Evolutionary conservation across 1,284 basidiomycete genomes (phyloP).

Genomic region (Leccinum proximum): DNA sequence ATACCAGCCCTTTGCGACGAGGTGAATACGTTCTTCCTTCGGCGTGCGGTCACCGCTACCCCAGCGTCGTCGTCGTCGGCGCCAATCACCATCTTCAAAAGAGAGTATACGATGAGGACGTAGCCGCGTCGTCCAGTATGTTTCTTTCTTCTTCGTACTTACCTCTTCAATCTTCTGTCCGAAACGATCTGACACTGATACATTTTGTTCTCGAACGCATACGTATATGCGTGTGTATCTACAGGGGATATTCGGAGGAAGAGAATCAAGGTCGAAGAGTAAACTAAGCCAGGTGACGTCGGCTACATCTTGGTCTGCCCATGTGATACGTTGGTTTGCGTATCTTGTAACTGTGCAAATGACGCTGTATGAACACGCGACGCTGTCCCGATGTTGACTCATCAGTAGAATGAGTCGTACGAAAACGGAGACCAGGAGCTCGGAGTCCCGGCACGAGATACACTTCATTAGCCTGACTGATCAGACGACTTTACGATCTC

Average conservation of each 20-base stretch:
- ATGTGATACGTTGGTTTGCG: background rate
- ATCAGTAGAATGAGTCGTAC: background rate
- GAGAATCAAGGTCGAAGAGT: background rate
- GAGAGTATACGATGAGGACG: background rate
- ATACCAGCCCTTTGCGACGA: background rate
- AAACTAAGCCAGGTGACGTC: background rate
- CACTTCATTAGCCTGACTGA: too few species aligned
- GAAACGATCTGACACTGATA: background rate
- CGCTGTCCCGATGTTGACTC: background rate
- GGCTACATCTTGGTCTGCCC: background rate
- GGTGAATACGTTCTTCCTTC: background rate
- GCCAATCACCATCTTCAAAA: background rate
- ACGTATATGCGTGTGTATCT: background rate
- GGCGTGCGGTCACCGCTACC: background rate
- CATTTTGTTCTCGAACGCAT: background rate
- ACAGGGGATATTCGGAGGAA: background rate
- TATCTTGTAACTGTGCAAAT: background rate
- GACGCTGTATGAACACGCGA: too few species aligned
- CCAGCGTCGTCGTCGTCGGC: background rate
- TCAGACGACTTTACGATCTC: too few species aligned
- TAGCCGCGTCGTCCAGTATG: constrained; percentile 7
- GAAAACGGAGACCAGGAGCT: background rate
- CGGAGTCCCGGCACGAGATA: too few species aligned
- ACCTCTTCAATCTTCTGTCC: background rate
- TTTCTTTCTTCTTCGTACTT: constrained; percentile 20